Base-by-base conservation (phyloP, 345 rosid species). In the Moricandia moricandioides region DNA sequence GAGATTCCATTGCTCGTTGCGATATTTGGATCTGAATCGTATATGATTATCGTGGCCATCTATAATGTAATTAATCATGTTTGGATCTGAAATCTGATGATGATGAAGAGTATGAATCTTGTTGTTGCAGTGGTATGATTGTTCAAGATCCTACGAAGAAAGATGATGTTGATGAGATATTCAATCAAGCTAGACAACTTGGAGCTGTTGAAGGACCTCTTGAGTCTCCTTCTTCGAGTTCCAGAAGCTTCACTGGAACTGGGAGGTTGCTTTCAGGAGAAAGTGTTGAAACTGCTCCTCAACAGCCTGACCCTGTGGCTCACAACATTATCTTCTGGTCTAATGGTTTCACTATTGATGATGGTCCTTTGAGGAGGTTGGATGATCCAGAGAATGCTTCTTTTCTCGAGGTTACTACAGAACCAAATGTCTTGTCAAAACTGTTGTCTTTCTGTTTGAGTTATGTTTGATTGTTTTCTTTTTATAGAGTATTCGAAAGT, bases 381-480 rank as follows among this genome's bases (percentile, higher is more conserved):
- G 96, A 89, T 74, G 98, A 90, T 88, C 99, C 99, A 33, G 98
- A 92, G 74, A 95, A 92, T 80, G 97, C 96, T 51, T 51, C 96
- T 67, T 95, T 95, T 83, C 81, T 95, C 29, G 99, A 95, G 98
- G 98, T 95, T 1, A 45, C 52, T 0, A 49, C 18, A 14, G 1
- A 45, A 40, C 14, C 33, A 24, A n/a, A 29, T 37, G 52, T 67
- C 40, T 30, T 62, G 21, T 40, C 6, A 24, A n/a, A 59, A 21
- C 34, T 47, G 6, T 18, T 34, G 1, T n/a, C 56, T 17, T 31
- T 55, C 8, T 63, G n/a, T 78, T 43, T 70, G 60, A 40, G 62
- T 52, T 14, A 6, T 60, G 35, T 51, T 45, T 70, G 27, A 8
- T 29, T 49, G 2, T 49, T 13, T 62, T 51, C 8, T 57, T 63